A percentile compares a stretch with the other conserved stretches of the same genome.
Conservation (phyloP, 306 rosid species). For the Gastrolobium bilobum region DNA sequence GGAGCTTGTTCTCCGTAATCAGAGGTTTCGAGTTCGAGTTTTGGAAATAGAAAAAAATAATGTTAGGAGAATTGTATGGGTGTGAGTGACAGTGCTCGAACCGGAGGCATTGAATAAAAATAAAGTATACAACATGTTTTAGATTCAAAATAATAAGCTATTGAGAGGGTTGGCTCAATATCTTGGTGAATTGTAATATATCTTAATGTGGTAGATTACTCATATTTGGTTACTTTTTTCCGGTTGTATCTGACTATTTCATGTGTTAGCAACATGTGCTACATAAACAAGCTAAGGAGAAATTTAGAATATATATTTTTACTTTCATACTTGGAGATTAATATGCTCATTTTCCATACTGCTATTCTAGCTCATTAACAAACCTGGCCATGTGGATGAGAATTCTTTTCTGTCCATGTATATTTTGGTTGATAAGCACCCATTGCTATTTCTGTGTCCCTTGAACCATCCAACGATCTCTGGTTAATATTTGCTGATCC, state of each 20-base stretch:
- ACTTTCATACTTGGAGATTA: constrained; percentile 7
- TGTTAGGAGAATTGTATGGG: too few species aligned
- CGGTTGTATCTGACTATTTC: background rate
- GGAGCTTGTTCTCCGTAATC: too few species aligned
- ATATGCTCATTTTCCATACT: background rate
- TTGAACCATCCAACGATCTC: constrained; percentile 83
- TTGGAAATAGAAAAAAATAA: too few species aligned
- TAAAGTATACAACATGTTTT: too few species aligned
- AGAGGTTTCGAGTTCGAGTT: too few species aligned
- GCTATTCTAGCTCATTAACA: constrained; percentile 2
- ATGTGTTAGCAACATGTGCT: constrained; percentile 8
- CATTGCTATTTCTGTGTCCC: constrained; percentile 84
- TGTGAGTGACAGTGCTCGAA: too few species aligned
- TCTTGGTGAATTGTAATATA: background rate
- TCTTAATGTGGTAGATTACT: background rate
- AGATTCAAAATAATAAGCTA: too few species aligned
- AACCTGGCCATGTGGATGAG: constrained; percentile 82
- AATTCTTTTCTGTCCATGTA: constrained; percentile 61
- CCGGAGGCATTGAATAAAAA: too few species aligned
- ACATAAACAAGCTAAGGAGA: background rate
- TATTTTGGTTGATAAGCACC: constrained; percentile 82
- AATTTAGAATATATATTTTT: constrained; percentile 9
- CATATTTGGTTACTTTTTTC: background rate
- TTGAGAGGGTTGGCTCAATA: too few species aligned
- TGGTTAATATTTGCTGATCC: constrained; percentile 88